phyloP scores from a whole-genome alignment of 345 rosid genomes.

The Lepidium didymum region DNA sequence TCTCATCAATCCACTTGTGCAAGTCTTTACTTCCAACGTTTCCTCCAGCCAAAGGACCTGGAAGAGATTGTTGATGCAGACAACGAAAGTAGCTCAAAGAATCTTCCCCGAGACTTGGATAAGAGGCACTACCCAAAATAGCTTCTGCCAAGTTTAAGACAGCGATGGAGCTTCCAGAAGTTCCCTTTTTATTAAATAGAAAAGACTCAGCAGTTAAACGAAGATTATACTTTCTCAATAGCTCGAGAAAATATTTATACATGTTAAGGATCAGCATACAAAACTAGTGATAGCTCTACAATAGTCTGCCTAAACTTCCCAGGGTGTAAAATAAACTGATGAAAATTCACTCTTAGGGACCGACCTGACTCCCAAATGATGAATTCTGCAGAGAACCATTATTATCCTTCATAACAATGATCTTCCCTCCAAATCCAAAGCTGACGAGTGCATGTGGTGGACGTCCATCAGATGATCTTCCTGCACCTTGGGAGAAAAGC shows the following conservation, averaged over 20 bases:
- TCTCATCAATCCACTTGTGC: conserved; percentile 93
- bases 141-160: conserved; percentile 75
- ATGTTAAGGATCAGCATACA: neutral
- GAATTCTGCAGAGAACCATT: conserved; percentile 36
- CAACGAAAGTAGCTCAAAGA: conserved; percentile 54
- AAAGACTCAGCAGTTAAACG: conserved; percentile 19
- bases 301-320: neutral
- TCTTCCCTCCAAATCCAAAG: conserved; percentile 97
- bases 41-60: conserved; percentile 97
- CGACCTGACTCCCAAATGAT: conserved; percentile 74
- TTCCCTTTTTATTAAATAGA: conserved; percentile 44
- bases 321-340: neutral
- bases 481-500: conserved; percentile 44
- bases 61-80: conserved; percentile 69
- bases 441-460: conserved; percentile 87
- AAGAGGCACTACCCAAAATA: conserved; percentile 36
- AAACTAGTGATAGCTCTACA: neutral
- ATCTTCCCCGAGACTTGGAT: conserved; percentile 34
- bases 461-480: conserved; percentile 90
- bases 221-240: neutral
- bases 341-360: conserved; percentile 9
- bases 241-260: neutral
- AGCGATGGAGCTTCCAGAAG: conserved; percentile 45
- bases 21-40: conserved; percentile 84
- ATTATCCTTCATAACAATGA: conserved; percentile 64